Evolutionary conservation across 805 yeast species (phyloP), one percentile per base, ranked within the genome.

Genomic region (Hanseniaspora osmophila): DNA sequence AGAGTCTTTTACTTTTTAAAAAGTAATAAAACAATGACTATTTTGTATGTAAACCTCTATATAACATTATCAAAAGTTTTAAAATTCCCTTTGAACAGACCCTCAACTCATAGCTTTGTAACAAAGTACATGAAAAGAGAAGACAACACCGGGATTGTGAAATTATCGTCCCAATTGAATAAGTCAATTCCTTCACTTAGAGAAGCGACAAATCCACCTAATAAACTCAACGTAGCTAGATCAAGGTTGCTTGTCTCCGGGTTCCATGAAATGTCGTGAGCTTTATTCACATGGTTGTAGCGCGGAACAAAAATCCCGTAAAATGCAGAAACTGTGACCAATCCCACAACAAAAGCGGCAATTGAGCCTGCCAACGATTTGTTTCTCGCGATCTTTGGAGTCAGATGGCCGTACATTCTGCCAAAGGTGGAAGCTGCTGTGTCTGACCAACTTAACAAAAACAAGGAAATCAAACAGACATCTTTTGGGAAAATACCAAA

Each of bases 371-470:
- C 95, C 41, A 92, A 66, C 2, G 95, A 83, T 62, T 92, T 92
- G 50, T 77, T 75, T 49, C 73, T 69, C 6, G 81, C 71, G 17
- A 90, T 62, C 56, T 80, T 78, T 37, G 94, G 94, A 7, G 96
- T 85, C 51, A 80, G 71, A 55, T 82, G 73, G 9, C 97, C 97
- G 60, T 66, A 90, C 46, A 74, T 74, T 52, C 98, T 73, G 37
- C 98, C 98, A 57, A 88, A 65, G 0, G 96, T 85, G 2, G 96
- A 85, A 2, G 98, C 98, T 2, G 96, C 90, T 10, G 97, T 86
- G 59, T 92, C 98, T 5, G 95, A 87, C 97, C 97, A 92, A 57
- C 96, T 84, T 50, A 92, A 72, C 43, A 90, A 67, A 51, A 87
- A 69, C 2, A 87, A 77, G 18, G 94, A 70, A 67, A 86, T 70